A percentile compares a stretch with the other conserved stretches of the same genome.
Evolutionary conservation across 2,329 filamentous ascomycete species (phyloP).

Genomic region (Nakataea oryzae): DNA sequence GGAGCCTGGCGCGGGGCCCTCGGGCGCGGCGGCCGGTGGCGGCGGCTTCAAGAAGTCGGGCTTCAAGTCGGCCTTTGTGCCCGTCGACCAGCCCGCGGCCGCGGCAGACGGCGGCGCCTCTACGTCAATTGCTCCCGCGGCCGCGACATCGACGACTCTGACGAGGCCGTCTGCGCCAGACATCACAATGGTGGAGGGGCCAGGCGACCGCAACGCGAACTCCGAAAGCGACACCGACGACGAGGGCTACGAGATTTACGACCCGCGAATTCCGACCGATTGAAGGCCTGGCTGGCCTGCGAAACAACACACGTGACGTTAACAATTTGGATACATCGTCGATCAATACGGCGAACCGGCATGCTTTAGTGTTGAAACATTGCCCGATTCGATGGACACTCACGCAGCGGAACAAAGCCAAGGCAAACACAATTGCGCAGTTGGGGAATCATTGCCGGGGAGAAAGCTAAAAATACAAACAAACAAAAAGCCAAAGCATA

Average conservation of each 20-base stretch:
- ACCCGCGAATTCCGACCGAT: constrained; percentile 49
- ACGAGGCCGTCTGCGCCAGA: constrained; percentile 3
- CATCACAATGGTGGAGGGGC: constrained; percentile 2
- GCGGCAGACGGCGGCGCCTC: constrained; percentile 23
- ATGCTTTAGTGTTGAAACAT: no score
- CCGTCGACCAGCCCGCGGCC: constrained; percentile 31
- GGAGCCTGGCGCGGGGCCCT: constrained; percentile 20
- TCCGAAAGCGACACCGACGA: constrained; percentile 56
- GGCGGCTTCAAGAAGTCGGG: constrained; percentile 72
- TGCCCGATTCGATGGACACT: no score
- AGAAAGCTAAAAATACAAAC: neutral
- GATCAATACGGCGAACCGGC: neutral
- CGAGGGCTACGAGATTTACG: constrained; percentile 60
- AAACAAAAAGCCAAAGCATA: neutral
- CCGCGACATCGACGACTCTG: constrained; percentile 3
- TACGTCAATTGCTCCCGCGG: neutral
- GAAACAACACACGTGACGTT: neutral
- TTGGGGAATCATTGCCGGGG: neutral
- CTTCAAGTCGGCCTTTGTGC: constrained; percentile 67
- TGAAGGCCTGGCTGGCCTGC: constrained; percentile 22
- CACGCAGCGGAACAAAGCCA: neutral
- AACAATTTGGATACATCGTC: neutral
- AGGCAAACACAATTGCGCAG: neutral
- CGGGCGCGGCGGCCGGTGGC: constrained; percentile 17
- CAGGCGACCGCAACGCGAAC: constrained; percentile 7